A percentile compares a stretch with the other conserved stretches of the same genome.
Conservation (phyloP, 768 basidiomycete species). For the Tulasnella sp. region DNA sequence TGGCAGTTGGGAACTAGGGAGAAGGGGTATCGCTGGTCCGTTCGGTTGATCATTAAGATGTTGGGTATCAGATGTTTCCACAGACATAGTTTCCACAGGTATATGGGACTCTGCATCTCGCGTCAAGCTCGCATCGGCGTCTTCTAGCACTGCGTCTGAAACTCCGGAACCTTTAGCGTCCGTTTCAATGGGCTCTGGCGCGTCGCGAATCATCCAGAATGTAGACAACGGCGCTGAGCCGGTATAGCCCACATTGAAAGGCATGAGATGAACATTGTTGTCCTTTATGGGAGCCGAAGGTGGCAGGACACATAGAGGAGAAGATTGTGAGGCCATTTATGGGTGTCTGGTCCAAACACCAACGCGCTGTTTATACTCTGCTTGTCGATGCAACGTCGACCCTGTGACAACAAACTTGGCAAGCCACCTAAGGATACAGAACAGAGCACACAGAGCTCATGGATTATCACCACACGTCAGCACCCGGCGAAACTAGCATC, state of each 20-base stretch:
- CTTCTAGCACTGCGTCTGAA: background rate
- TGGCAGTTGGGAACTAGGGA: background rate
- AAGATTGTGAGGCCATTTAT: too few species aligned
- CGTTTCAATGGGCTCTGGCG: background rate
- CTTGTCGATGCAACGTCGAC: too few species aligned
- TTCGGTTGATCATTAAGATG: background rate
- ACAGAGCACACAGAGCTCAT: too few species aligned
- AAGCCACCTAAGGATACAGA: too few species aligned
- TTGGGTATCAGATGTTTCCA: background rate
- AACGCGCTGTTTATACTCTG: too few species aligned
- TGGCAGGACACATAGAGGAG: too few species aligned
- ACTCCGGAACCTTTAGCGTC: background rate
- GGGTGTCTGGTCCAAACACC: too few species aligned
- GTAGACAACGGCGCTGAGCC: slow-evolving; percentile 66
- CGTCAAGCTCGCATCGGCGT: background rate
- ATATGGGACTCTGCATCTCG: slow-evolving; percentile 19
- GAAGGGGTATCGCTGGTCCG: background rate
- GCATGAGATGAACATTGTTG: slow-evolving; percentile 49
- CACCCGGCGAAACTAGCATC: too few species aligned
- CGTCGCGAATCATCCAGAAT: slow-evolving; percentile 49
- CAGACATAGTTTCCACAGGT: too few species aligned
- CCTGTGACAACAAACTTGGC: too few species aligned
- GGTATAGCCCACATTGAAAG: slow-evolving; percentile 62
- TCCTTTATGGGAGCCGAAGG: too few species aligned
- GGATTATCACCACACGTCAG: too few species aligned